phyloP scores from a whole-genome alignment of 2,329 filamentous ascomycete species.

The Talaromyces piceae region DNA sequence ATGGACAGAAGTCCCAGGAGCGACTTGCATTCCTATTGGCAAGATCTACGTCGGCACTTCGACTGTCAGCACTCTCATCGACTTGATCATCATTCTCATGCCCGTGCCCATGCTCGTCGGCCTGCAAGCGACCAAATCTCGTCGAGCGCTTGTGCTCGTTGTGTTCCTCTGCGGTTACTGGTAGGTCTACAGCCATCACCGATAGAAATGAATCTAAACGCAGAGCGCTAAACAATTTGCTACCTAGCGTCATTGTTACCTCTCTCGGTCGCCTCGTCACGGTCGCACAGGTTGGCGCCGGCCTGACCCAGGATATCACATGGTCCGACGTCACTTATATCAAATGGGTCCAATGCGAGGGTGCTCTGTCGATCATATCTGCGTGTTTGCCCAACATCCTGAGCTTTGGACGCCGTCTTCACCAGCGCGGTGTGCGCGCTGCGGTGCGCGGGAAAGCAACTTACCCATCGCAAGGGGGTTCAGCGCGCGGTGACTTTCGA shows the following conservation, averaged over 20 bases:
- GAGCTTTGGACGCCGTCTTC: neutral
- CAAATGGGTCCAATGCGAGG: conserved; percentile 1
- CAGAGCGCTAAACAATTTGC: neutral
- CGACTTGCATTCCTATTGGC: neutral
- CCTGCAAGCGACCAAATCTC: neutral
- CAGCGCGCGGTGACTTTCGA: neutral
- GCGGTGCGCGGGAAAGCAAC: neutral
- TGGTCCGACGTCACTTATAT: neutral
- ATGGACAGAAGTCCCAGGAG: neutral
- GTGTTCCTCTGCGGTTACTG: conserved; percentile 1
- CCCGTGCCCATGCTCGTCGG: neutral
- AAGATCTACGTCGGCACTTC: neutral
- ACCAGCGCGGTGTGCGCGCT: neutral
- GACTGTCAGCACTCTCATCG: neutral
- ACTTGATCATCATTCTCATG: neutral
- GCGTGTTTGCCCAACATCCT: neutral
- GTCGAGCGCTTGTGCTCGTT: neutral
- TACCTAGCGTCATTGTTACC: neutral
- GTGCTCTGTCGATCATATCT: neutral
- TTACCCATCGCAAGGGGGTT: neutral
- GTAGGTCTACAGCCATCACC: neutral
- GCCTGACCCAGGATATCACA: neutral
- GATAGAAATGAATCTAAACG: neutral
- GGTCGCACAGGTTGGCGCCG: neutral
- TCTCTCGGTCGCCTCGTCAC: neutral